Percentiles rank a stretch among this genome's conserved stretches.
Conservation (phyloP, 768 basidiomycete species). For the Mycena galericulata region DNA sequence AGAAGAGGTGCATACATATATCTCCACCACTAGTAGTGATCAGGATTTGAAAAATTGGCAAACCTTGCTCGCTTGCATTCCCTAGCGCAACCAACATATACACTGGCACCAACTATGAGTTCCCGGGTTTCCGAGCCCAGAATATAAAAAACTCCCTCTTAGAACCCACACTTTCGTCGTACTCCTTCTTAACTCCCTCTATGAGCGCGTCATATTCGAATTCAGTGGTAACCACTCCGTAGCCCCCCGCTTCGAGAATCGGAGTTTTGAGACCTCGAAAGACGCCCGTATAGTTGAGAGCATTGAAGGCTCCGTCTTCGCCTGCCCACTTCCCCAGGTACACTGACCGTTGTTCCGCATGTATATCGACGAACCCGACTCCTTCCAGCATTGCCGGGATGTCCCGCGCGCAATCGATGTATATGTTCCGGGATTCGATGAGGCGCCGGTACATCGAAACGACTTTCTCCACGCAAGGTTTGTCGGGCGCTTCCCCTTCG, state of each 20-base stretch:
- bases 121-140: slow-evolving; percentile 31
- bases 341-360: slow-evolving; percentile 3
- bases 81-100: no score
- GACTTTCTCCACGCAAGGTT: slow-evolving; percentile 17
- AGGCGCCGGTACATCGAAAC: slow-evolving; percentile 13
- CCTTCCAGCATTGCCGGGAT: slow-evolving; percentile 23
- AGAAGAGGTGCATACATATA: no score
- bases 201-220: slow-evolving; percentile 19
- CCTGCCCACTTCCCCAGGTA: slow-evolving; percentile 34
- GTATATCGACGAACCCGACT: slow-evolving; percentile 28
- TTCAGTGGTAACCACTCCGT: slow-evolving; percentile 11
- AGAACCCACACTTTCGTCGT: slow-evolving; percentile 17
- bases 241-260: slow-evolving; percentile 20
- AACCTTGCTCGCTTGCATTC: no score
- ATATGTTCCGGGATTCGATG: slow-evolving; percentile 8
- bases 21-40: no score
- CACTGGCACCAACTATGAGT: no score
- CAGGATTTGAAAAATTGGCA: no score
- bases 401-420: slow-evolving; percentile 7
- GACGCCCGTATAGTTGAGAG: slow-evolving; percentile 20
- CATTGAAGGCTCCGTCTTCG: slow-evolving; percentile 13
- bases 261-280: slow-evolving; percentile 24
- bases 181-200: slow-evolving; percentile 13
- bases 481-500: slow-evolving; percentile 20
- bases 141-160: slow-evolving; percentile 22